Percentiles rank a stretch among this genome's conserved stretches.
phyloP scores from a whole-genome alignment of 306 rosid species.

The Acacia crassicarpa region DNA sequence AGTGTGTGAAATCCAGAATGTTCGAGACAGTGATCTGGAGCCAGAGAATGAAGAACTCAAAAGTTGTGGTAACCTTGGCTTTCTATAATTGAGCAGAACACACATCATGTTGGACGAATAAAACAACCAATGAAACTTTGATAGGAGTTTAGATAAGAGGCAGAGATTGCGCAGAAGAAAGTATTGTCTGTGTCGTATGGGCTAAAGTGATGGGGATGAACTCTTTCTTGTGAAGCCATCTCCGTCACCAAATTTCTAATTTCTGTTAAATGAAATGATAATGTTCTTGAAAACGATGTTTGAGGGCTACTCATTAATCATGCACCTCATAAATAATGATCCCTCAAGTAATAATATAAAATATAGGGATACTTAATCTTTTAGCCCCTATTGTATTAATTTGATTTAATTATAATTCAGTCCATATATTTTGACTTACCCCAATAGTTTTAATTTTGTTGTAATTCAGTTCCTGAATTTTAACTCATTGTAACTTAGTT shows the following conservation, averaged over 20 bases:
- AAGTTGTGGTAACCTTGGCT: not conserved
- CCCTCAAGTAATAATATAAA: not conserved
- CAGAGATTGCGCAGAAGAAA: not conserved
- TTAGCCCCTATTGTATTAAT: no score
- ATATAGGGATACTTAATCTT: no score
- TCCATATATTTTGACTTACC: no score
- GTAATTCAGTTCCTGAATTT: no score
- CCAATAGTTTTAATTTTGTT: no score
- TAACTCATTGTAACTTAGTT: accelerated
- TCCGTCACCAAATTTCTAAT: not conserved
- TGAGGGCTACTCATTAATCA: not conserved
- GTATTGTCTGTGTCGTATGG: not conserved
- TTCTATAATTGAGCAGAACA: not conserved
- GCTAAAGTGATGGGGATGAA: slow-evolving; percentile 15
- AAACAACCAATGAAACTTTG: not conserved
- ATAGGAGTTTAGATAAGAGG: not conserved
- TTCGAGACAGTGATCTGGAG: not conserved
- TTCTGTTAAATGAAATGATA: not conserved
- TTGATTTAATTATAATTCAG: no score
- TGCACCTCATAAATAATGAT: not conserved
- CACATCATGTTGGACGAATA: not conserved
- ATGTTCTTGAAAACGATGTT: not conserved
- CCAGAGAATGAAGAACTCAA: not conserved
- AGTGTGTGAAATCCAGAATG: not conserved
- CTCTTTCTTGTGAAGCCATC: not conserved